A percentile compares a stretch with the other conserved stretches of the same genome.
phyloP scores from a whole-genome alignment of 352 stramenopile genomes.

The Globisporangium megalacanthum region DNA sequence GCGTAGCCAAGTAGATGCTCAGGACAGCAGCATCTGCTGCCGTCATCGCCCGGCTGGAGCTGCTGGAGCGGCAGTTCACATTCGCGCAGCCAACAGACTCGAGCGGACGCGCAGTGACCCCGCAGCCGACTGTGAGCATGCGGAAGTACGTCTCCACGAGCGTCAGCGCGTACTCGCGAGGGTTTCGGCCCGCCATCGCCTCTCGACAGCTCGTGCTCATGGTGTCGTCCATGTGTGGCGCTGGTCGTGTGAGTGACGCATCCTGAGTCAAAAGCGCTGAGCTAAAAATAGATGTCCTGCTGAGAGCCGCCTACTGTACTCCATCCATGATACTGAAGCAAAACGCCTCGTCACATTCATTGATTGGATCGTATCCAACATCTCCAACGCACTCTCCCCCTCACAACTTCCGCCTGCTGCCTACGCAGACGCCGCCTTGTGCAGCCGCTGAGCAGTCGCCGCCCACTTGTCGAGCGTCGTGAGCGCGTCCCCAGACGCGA shows the following conservation, averaged over 20 bases:
- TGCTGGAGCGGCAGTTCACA: constrained; percentile 30
- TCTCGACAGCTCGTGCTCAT: no score
- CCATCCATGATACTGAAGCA: no score
- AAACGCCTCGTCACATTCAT: no score
- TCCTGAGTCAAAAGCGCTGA: no score
- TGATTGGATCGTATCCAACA: neutral
- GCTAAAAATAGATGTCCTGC: no score
- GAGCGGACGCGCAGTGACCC: neutral
- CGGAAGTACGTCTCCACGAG: constrained; percentile 55
- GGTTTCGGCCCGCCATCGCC: no score
- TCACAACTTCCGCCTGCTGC: neutral
- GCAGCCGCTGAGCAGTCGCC: constrained; percentile 46
- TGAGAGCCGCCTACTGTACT: no score
- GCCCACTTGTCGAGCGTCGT: constrained; percentile 61
- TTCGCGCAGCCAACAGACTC: constrained; percentile 24
- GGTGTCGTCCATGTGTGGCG: no score
- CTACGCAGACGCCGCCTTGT: constrained; percentile 13
- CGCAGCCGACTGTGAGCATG: constrained; percentile 57
- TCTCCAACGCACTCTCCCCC: neutral
- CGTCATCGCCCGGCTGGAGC: constrained; percentile 13
- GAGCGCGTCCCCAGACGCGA: constrained; percentile 63
- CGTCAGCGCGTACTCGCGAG: constrained; percentile 33
- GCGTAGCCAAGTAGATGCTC: constrained; percentile 44
- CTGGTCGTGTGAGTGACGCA: no score
- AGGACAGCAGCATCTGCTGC: constrained; percentile 38